Evolutionary conservation across 106 monocot genomes (phyloP).

Genomic region (Platanthera guangdongensis): DNA sequence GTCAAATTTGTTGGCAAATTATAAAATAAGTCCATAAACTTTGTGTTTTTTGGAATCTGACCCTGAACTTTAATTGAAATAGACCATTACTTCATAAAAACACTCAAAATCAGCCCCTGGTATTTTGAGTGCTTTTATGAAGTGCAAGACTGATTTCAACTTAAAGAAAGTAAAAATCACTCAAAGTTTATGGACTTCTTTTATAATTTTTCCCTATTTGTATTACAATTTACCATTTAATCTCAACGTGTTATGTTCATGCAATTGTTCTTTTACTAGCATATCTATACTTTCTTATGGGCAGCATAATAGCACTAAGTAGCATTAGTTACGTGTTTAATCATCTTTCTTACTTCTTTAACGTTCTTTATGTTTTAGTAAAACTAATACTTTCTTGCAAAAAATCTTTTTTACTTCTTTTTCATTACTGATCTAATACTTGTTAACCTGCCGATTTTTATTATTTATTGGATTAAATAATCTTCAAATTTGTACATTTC

Average conservation of each 20-base stretch:
- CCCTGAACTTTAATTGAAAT: too few species aligned
- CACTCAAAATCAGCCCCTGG: too few species aligned
- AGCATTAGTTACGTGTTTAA: background rate
- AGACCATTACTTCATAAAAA: too few species aligned
- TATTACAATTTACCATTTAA: background rate
- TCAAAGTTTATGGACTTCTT: too few species aligned
- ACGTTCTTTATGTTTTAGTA: background rate
- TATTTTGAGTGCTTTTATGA: too few species aligned
- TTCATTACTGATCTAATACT: background rate
- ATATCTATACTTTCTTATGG: background rate
- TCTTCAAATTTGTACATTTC: background rate
- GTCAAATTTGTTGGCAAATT: too few species aligned
- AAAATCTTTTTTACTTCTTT: background rate
- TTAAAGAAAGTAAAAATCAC: too few species aligned
- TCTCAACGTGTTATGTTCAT: background rate
- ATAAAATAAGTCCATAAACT: too few species aligned
- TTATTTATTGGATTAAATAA: background rate
- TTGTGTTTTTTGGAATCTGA: too few species aligned
- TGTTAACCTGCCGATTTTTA: background rate
- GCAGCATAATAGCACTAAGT: background rate
- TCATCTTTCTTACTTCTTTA: background rate
- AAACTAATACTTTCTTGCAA: conserved; percentile 1
- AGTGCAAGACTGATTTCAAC: too few species aligned
- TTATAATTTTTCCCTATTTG: background rate
- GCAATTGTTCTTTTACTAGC: too few species aligned